Evolutionary conservation across 2,329 filamentous ascomycete genomes (phyloP).

Genomic region (Juglanconis oblonga): DNA sequence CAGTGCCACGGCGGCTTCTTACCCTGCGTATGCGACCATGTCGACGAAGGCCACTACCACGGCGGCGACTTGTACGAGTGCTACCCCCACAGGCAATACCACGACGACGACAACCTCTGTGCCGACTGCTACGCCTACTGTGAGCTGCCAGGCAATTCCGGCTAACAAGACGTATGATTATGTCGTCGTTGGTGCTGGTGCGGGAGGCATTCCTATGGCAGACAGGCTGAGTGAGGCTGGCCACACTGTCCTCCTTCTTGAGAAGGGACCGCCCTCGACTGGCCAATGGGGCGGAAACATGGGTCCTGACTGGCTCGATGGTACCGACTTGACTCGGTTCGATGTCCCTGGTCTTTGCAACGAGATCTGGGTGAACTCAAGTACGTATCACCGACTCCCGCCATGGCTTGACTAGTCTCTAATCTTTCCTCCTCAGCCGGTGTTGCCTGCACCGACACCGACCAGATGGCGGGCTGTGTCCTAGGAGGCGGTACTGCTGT

Average conservation of each 20-base stretch:
- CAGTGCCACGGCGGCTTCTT: conserved; percentile 28
- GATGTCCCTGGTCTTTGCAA: conserved; percentile 66
- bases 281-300: conserved; percentile 58
- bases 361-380: conserved; percentile 56
- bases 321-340: conserved; percentile 59
- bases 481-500: conserved; percentile 60
- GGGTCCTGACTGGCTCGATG: conserved; percentile 54
- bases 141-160: conserved; percentile 2
- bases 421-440: conserved; percentile 38
- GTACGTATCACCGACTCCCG: background rate
- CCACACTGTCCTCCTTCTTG: conserved; percentile 56
- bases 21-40: conserved; percentile 29
- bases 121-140: conserved; percentile 28
- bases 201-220: conserved; percentile 57
- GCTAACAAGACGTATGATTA: conserved; percentile 49
- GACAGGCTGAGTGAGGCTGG: conserved; percentile 59
- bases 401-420: background rate
- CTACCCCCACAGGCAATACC: background rate
- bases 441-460: conserved; percentile 61
- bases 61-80: conserved; percentile 20
- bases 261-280: conserved; percentile 54
- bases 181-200: conserved; percentile 58
- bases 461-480: conserved; percentile 65
- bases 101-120: conserved; percentile 8
- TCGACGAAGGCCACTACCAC: conserved; percentile 27